Evolutionary conservation across 2,329 filamentous ascomycete genomes (phyloP).

Genomic region (Fusarium coffeatum): DNA sequence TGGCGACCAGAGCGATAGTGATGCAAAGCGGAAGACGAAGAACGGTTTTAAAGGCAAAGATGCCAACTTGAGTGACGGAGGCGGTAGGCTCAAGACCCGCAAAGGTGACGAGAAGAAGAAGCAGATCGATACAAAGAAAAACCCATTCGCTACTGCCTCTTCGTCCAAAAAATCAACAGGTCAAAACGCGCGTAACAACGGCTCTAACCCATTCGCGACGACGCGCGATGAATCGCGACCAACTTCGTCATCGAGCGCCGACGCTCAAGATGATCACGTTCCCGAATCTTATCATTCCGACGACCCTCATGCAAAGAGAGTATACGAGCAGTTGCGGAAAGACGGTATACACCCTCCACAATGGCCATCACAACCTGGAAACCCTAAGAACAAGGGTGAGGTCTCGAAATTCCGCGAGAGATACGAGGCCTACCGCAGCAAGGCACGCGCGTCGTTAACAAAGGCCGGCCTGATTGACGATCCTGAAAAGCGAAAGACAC

Average conservation of each 20-base stretch:
- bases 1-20: conserved; percentile 46
- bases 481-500: conserved; percentile 69
- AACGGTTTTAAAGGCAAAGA: conserved; percentile 47
- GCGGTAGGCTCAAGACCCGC: conserved; percentile 40
- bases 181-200: conserved; percentile 36
- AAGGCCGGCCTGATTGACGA: conserved; percentile 72
- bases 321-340: conserved; percentile 64
- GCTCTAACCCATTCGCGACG: conserved; percentile 32
- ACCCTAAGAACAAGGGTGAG: conserved; percentile 61
- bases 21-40: conserved; percentile 42
- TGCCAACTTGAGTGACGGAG: conserved; percentile 43
- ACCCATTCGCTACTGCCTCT: conserved; percentile 18
- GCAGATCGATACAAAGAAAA: conserved; percentile 39
- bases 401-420: conserved; percentile 67
- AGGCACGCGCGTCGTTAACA: conserved; percentile 67
- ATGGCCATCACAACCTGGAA: conserved; percentile 68
- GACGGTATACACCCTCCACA: conserved; percentile 65
- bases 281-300: conserved; percentile 43
- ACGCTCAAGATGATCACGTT: conserved; percentile 34
- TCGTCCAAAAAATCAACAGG: conserved; percentile 25
- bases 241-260: conserved; percentile 43
- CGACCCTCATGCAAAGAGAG: conserved; percentile 61
- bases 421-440: conserved; percentile 68
- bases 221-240: conserved; percentile 43
- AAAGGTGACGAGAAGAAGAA: conserved; percentile 45